Evolutionary conservation across 805 yeast species (phyloP), one percentile per base, ranked within the genome.

Genomic region (Sugiyamaella mastotermitis): DNA sequence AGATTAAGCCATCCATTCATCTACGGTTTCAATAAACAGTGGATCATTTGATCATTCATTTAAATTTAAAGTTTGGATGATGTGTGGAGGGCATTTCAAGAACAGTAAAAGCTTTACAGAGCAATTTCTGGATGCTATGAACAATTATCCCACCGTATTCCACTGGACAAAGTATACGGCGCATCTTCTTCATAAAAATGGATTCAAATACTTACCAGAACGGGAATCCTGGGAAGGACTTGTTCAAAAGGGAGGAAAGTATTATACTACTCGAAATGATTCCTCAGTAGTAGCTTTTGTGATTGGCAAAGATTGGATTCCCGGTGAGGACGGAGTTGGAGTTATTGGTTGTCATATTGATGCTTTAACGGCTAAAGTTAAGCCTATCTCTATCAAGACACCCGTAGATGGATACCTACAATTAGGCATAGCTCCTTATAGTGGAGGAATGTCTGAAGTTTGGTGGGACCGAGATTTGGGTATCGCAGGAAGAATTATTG

Each of bases 391-490:
- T 7, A 65, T 62, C 42, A 78, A 77, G 52, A 53, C 56, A 4
- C 60, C 67, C n/a, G 72, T 76, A 9, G 83, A 80, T 41, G 94
- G 94, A 17, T 83, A 72, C 56, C 80, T 80, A 33, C 62, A 77
- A 27, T 64, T 83, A 16, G 94, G 90, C 4, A 83, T 82, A 19
- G 88, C 92, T 1, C 85, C 87, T 1, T 84, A 84, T 56, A 78
- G 82, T 15, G 87, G 88, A 23, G 79, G 83, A 2, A 58, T 81
- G 49, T 65, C 68, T 16, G 68, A 68, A 16, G 56, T 71, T 16
- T 83, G 94, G 92, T 75, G 82, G 68, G 94, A 83, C 57, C 71
- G 94, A 57, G 94, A 84, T 57, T 69, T 83, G 40, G 88, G 90
- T 23, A 58, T 83, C 40, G 94, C 85, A 31, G 94, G 94, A 33